A percentile compares a stretch with the other conserved stretches of the same genome.
phyloP scores from a whole-genome alignment of 2,329 filamentous ascomycete genomes.

The Aureobasidium sp. region DNA sequence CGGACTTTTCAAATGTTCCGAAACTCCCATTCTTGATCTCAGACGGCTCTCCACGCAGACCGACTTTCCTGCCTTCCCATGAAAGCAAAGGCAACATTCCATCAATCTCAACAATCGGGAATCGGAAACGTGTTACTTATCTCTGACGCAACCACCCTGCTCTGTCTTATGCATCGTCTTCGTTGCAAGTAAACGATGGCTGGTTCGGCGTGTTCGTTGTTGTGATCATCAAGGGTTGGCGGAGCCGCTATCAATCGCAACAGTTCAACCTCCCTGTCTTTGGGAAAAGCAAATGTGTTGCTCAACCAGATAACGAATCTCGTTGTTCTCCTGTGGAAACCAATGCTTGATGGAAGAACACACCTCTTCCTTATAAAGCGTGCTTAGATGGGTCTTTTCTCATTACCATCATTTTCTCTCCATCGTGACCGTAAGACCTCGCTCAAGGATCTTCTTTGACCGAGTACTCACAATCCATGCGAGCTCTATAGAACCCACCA shows the following conservation, averaged over 20 bases:
- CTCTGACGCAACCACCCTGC: constrained; percentile 2
- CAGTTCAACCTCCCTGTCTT: background rate
- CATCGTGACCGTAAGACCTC: background rate
- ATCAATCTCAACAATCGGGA: constrained; percentile 4
- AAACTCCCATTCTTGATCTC: background rate
- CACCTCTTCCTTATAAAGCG: background rate
- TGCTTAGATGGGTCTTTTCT: background rate
- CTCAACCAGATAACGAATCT: no score
- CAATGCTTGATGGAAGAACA: background rate
- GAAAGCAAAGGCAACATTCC: background rate
- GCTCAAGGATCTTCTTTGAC: background rate
- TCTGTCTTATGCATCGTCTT: background rate
- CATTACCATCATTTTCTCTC: background rate
- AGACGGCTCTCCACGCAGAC: constrained; percentile 9
- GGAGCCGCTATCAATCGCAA: background rate
- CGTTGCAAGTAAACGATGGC: background rate
- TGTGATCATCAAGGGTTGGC: background rate
- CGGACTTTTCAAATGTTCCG: background rate
- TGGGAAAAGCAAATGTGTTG: background rate
- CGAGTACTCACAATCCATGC: background rate
- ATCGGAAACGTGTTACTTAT: background rate
- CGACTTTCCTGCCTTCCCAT: background rate
- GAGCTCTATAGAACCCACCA: background rate
- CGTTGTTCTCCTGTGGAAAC: no score
- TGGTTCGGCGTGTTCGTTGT: background rate